These are phyloP conservation scores for Phytophthora vignae DNA, from an alignment of 352 stramenopile species.

Conservation along the genomic window DNA sequence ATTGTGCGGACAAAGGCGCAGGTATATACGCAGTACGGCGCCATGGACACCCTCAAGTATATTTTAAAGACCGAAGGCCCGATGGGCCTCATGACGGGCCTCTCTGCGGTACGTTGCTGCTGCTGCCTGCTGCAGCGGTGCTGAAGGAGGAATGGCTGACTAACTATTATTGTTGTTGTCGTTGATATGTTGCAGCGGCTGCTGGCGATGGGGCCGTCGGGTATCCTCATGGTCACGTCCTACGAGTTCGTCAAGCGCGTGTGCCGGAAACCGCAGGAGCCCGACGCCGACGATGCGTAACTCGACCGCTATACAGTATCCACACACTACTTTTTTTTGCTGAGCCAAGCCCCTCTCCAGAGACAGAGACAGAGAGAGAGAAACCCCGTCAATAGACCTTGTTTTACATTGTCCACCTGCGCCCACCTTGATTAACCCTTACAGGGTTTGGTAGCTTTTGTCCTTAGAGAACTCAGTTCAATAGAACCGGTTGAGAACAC, in stretches of 20 bases:
- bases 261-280: constrained; percentile 62
- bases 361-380: too few species aligned
- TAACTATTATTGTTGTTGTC: constrained; percentile 12
- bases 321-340: constrained; percentile 20
- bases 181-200: constrained; percentile 54
- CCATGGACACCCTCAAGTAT: constrained; percentile 86
- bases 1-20: constrained; percentile 89
- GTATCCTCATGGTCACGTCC: constrained; percentile 86
- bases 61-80: constrained; percentile 79
- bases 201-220: constrained; percentile 83
- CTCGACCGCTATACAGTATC: constrained; percentile 19
- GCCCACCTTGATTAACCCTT: too few species aligned
- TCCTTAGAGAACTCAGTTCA: too few species aligned
- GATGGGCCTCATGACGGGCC: constrained; percentile 82
- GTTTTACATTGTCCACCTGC: too few species aligned
- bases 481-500: too few species aligned
- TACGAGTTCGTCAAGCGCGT: constrained; percentile 93
- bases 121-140: background rate
- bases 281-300: constrained; percentile 31
- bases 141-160: too few species aligned
- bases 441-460: too few species aligned
- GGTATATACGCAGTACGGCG: constrained; percentile 86
- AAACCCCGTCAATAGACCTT: too few species aligned
- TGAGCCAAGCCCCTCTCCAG: too few species aligned
- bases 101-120: constrained; percentile 68